Conservation (phyloP, 345 rosid genomes). For the Isatis tinctoria region DNA sequence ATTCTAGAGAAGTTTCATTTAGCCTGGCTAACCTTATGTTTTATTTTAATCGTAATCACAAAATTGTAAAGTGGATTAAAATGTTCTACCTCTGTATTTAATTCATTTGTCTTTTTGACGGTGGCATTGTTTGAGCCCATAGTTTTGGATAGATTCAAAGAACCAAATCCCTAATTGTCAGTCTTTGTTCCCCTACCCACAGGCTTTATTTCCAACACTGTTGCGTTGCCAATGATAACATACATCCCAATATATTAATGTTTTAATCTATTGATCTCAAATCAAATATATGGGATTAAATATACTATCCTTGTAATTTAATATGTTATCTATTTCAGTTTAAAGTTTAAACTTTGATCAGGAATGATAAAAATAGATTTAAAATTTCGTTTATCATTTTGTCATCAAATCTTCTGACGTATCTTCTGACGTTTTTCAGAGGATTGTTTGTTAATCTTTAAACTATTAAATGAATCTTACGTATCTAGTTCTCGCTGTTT, state of each 20-base stretch:
- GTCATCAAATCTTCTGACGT: conserved; percentile 27
- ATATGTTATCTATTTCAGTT: neutral
- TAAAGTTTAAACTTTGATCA: neutral
- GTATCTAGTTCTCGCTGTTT: neutral
- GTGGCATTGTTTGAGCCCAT: conserved; percentile 10
- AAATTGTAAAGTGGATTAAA: neutral
- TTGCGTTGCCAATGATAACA: neutral
- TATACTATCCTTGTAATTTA: neutral
- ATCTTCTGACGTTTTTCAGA: conserved; percentile 16
- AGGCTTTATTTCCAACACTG: neutral
- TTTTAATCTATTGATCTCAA: neutral
- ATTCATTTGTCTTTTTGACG: neutral
- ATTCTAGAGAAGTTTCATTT: neutral
- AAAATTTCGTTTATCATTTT: conserved; percentile 5
- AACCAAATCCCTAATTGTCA: conserved; percentile 3
- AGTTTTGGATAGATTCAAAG: neutral
- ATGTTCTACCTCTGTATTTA: neutral
- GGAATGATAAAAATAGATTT: neutral
- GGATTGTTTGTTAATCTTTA: neutral
- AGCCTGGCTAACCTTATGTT: neutral
- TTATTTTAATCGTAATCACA: neutral
- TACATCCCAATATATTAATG: neutral
- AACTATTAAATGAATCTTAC: neutral
- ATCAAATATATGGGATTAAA: neutral
- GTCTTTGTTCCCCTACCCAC: conserved; percentile 20